Base-by-base conservation (phyloP, 345 rosid species). In the Dimocarpus longan region DNA sequence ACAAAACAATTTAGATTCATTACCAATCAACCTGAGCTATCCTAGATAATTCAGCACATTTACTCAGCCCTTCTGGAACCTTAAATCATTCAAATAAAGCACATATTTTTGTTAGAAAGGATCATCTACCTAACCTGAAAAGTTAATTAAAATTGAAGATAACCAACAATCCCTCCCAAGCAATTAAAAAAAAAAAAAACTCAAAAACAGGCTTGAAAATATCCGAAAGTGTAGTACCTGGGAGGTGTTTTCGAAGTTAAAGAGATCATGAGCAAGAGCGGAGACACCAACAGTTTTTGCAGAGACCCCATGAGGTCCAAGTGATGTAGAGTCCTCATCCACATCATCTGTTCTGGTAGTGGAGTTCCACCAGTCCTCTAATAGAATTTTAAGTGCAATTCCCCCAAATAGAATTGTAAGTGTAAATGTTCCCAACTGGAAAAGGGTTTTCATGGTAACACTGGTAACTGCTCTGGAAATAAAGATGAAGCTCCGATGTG, bases 1-100 rank as follows among this genome's bases (percentile, higher is more conserved):
- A 32, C 37, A 50, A 68, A 11, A 68, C 18, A 66, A 19, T 18
- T 22, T 43, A 21, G 37, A 44, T 72, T 39, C 9, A 18, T 86
- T 89, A 93, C 98, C 99, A 96, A 71, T 87, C 91, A 65, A 97
- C 97, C 80, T 96, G 99, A 83, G 98, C 94, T 76, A 86, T 91
- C 89, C 64, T 88, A 15, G 97, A 93, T 24, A 98, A 93, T 4
- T 83, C 88, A 76, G 93, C 98, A 73, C 87, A 88, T 50, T 82
- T 81, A 59, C 84, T 85, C 59, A 96, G 96, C 46, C 78, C 88
- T 75, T 90, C 92, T 60, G 98, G 99, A 64, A 95, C 94, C 99
- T 92, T 60, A 54, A 68, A 74, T 10, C 68, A 76, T 40, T n/a
- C 65, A n/a, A 60, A 66, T 18, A 76, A 52, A 50, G 28, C 46